A percentile compares a stretch with the other conserved stretches of the same genome.
Conservation (phyloP, 2,329 filamentous ascomycete species). For the Thelonectria olida region DNA sequence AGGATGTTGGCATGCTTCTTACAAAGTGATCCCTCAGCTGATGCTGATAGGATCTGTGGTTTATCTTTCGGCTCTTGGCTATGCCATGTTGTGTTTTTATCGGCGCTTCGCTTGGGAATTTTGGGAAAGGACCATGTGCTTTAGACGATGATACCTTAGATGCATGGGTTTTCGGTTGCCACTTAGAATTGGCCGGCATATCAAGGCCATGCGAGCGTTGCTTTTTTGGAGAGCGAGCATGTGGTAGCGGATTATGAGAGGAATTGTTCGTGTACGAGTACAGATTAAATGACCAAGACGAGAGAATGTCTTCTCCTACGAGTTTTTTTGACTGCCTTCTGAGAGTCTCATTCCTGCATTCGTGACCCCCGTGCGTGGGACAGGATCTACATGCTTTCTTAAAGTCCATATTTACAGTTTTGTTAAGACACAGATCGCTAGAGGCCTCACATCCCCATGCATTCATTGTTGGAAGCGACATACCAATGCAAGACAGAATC, state of each 20-base stretch:
- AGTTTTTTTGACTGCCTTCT: neutral
- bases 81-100: slow-evolving; percentile 28
- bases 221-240: neutral
- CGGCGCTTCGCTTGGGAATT: slow-evolving; percentile 35
- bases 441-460: too few species aligned
- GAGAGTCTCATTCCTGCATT: neutral
- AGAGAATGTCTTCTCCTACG: neutral
- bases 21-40: slow-evolving; percentile 28
- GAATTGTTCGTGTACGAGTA: slow-evolving; percentile 13
- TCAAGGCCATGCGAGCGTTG: neutral
- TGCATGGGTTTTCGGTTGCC: slow-evolving; percentile 28
- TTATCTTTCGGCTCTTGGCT: slow-evolving; percentile 9
- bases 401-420: too few species aligned
- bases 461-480: too few species aligned
- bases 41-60: neutral
- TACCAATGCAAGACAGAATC: too few species aligned
- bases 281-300: slow-evolving; percentile 19
- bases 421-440: too few species aligned
- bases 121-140: slow-evolving; percentile 24
- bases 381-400: too few species aligned
- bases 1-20: slow-evolving; percentile 47
- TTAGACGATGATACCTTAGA: slow-evolving; percentile 44
- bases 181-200: slow-evolving; percentile 13
- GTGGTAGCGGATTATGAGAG: neutral
- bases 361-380: too few species aligned